Base-by-base conservation (phyloP, 805 yeast genomes). In the Wickerhamiella shivajii region DNA sequence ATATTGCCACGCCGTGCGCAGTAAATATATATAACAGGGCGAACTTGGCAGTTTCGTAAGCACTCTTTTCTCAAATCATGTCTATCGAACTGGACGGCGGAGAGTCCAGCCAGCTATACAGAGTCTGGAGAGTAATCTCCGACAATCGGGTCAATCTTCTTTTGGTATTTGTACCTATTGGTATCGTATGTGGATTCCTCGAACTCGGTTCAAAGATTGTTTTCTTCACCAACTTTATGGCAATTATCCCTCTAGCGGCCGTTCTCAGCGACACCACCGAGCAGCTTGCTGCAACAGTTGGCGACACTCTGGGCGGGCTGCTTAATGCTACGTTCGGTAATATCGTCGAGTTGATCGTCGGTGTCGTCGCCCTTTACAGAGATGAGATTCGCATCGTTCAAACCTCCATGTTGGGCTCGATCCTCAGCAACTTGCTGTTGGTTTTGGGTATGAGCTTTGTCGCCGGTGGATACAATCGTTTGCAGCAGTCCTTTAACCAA, bases 321-420 rank as follows among this genome's bases (percentile, higher is more conserved):
- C 64, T 90, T 49, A 90, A 90, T 58, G 98, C 98, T 2, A 85
- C 97, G 7, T 81, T 90, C 53, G 98, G 98, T 39, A 90, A 90
- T 55, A 97, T 97, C 2, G 95, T 90, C 15, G 98, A 90, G 60
- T 71, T 90, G 39, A 90, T 90, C 55, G 97, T 90, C 22, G 79
- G 94, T 2, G 63, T 90, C 18, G 83, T 90, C 45, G 98, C 98
- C 1, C 64, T 90, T 47, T 64, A 60, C 44, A 77, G 79, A 27
- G 79, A 81, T 44, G 96, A 90, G 57, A 73, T 90, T 33, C 68
- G 93, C 42, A 85, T 90, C 49, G 97, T 90, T 18, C 97, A 90
- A 58, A 93, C 97, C 2, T 79, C 93, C 14, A 87, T 90, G 97
- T 67, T 90, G 38, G 98, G 98, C 20, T 77, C 93, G 34, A 80